Evolutionary conservation across 768 basidiomycete species (phyloP), one percentile per base, ranked within the genome.

Genomic region (Tulasnella calospora): DNA sequence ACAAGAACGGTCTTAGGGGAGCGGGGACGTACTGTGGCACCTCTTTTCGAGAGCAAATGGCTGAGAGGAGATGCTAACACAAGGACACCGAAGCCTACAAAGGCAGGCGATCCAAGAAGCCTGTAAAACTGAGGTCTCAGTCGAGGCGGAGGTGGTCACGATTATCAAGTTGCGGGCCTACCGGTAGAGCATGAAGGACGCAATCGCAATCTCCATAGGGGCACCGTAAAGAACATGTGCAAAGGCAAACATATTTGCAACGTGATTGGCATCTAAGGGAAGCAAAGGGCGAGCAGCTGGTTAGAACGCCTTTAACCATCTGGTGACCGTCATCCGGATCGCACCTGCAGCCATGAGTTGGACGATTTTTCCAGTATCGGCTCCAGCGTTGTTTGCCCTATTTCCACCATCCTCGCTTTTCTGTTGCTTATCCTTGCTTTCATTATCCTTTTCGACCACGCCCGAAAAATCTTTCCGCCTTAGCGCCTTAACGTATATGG

Each of bases 321-420:
- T 27, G n/a, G 30, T 2, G 7, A 7, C 13, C 9, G 57, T 3
- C 41, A 44, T 15, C 36, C 17, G 17, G 47, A 77, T 44, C 76
- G 8, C n/a, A 78, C 77, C 77, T 40, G 77, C 81, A 38, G 92
- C 90, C 94, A 96, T 96, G 46, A 96, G 84, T 80, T 94, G 94
- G 76, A 96, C 93, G 74, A 96, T 94, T 83, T 96, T 95, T 15
- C 95, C 95, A 17, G 93, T 87, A 82, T 95, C 93, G 10, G 95
- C 95, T 21, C 94, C 92, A 0, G 91, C 88, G 21, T 76, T 79
- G 55, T 79, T 79, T 44, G 36, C 47, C 15, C 72, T 67, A 27
- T 80, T 79, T 13, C 38, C 74, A 27, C 76, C 71, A 15, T 80
- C 80, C 79, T 81, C 69, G 41, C 81, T 82, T 40, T 79, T 79